Evolutionary conservation across 1,139 yeast species (phyloP), one percentile per base, ranked within the genome.

Genomic region (Geotrichum australiense): DNA sequence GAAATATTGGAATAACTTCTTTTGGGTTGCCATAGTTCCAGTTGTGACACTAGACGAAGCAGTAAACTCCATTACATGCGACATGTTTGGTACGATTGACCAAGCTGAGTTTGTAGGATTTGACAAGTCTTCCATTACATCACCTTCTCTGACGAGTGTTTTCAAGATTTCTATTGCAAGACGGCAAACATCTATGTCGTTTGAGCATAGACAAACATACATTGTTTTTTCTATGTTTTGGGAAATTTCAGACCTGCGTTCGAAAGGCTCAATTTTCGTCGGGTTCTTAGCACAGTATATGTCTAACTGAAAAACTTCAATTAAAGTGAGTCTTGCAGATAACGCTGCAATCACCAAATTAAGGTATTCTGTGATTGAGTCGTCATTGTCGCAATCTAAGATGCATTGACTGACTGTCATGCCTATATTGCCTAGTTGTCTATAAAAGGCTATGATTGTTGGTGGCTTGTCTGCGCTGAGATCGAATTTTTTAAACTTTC

Each of bases 1-100:
- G 40, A 80, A 61, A 34, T 82, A 67, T 47, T 71, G 70, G 52
- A 76, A 66, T 44, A 83, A 64, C 46, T 78, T 72, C 56, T 83
- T 82, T 56, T 84, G 91, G 25, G 81, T 69, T 0, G 93, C 87
- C 14, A 82, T 83, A 23, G 80, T 73, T 14, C 94, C 91, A 0
- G 89, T 79, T 40, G 81, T 77, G 2, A 79, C 75, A 24, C 72
- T 66, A 26, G 66, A 73, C 48, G 80, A 87, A n/a, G 73, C 62
- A 7, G 77, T 63, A 5, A 84, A 70, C 3, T 69, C 74, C 0
- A 66, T 46, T 47, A 74, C 73, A 22, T 65, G 59, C 4, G 56
- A 53, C 31, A 55, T 56, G 44, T 62, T 65, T 46, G 65, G 61
- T 43, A 51, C 45, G 4, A 54, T 44, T 3, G 56, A 44, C 56